Conservation (phyloP, 2,329 filamentous ascomycete genomes). For the Coniochaeta sp. region DNA sequence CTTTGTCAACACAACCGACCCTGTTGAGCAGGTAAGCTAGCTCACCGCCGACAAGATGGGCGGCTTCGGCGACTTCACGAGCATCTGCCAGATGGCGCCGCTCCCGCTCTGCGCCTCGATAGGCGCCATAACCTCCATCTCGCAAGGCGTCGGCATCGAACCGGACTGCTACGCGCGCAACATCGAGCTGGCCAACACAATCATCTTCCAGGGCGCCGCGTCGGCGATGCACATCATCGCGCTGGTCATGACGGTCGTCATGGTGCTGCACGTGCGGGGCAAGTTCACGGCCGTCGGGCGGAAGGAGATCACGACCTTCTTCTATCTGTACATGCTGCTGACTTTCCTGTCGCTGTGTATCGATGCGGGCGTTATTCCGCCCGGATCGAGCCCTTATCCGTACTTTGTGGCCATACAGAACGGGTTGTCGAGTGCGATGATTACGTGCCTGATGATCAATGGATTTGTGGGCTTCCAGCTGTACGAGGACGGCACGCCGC, state of each 20-base stretch:
- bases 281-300: slow-evolving; percentile 93
- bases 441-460: slow-evolving; percentile 88
- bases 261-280: slow-evolving; percentile 93
- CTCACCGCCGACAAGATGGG: slow-evolving; percentile 41
- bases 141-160: slow-evolving; percentile 68
- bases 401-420: slow-evolving; percentile 89
- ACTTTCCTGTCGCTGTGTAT: slow-evolving; percentile 84
- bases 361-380: slow-evolving; percentile 86
- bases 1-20: too few relatives aligned
- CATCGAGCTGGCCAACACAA: slow-evolving; percentile 93
- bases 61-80: slow-evolving; percentile 85
- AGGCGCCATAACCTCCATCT: slow-evolving; percentile 63
- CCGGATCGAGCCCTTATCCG: slow-evolving; percentile 70
- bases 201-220: slow-evolving; percentile 92
- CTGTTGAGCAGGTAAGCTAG: not conserved
- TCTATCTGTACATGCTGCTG: slow-evolving; percentile 91
- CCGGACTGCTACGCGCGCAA: slow-evolving; percentile 89
- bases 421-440: slow-evolving; percentile 75
- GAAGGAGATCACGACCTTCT: slow-evolving; percentile 76
- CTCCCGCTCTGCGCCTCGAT: slow-evolving; percentile 83
- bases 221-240: slow-evolving; percentile 89
- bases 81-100: slow-evolving; percentile 76
- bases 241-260: slow-evolving; percentile 87
- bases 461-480: slow-evolving; percentile 98
- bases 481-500: slow-evolving; percentile 90